phyloP scores from a whole-genome alignment of 257 asterid genomes.

The Anisodus tanguticus region DNA sequence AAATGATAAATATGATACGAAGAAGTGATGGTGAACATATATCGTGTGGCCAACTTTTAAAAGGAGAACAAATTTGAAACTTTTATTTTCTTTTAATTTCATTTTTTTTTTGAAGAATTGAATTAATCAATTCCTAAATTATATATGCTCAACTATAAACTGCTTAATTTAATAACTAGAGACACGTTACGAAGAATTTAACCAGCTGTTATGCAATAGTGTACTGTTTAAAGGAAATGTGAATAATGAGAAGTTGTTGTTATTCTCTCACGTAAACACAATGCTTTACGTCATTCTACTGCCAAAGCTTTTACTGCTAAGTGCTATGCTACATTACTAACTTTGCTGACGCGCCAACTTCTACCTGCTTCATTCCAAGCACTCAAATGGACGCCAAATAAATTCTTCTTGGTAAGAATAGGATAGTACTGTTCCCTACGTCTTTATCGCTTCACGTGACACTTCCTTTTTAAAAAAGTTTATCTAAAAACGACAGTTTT shows the following conservation, averaged over 20 bases:
- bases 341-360: background rate
- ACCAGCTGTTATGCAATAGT: background rate
- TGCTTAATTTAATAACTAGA: background rate
- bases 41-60: background rate
- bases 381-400: background rate
- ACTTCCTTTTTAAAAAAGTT: background rate
- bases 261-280: conserved; percentile 18
- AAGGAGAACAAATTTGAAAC: background rate
- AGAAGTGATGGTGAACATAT: background rate
- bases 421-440: background rate
- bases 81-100: background rate
- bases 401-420: background rate
- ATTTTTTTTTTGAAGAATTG: background rate
- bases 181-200: background rate
- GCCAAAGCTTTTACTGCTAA: background rate
- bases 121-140: background rate
- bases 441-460: background rate
- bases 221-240: background rate
- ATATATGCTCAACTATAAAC: background rate
- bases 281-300: conserved; percentile 21
- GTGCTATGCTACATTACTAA: background rate
- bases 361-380: background rate
- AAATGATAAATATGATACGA: background rate
- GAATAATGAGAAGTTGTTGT: background rate
- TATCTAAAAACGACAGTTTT: background rate